phyloP scores from a whole-genome alignment of 805 yeast genomes.

The Yarrowia yakushimensis region DNA sequence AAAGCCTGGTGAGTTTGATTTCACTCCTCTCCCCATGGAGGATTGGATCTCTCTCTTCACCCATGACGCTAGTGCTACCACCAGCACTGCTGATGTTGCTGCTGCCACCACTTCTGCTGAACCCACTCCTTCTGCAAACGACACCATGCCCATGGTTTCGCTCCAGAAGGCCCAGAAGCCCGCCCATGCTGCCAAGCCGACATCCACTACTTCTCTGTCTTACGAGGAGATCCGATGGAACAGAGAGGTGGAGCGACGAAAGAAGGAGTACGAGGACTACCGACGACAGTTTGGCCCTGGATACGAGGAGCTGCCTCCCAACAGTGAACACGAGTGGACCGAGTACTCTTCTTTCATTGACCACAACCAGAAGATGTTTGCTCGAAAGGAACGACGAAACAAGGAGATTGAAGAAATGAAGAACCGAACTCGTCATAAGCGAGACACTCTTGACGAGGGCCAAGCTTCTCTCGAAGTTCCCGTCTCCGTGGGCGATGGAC shows the following conservation, averaged over 20 bases:
- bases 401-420: neutral
- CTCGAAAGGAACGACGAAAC: conserved; percentile 1
- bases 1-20: neutral
- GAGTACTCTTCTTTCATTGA: neutral
- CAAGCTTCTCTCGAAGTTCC: neutral
- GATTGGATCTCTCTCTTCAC: conserved; percentile 5
- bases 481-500: neutral
- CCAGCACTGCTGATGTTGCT: neutral
- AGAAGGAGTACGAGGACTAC: neutral
- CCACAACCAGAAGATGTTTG: conserved; percentile 16
- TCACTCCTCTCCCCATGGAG: conserved; percentile 13
- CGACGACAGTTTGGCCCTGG: neutral
- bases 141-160: neutral
- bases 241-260: neutral
- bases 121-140: neutral
- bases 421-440: neutral
- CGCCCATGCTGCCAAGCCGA: neutral
- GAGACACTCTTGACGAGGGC: neutral
- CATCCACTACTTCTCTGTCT: neutral
- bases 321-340: neutral
- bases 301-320: neutral
- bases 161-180: neutral
- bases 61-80: neutral
- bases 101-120: neutral
- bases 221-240: neutral